Base-by-base conservation (phyloP, 352 stramenopile genomes). In the Phytophthora nicotianae region DNA sequence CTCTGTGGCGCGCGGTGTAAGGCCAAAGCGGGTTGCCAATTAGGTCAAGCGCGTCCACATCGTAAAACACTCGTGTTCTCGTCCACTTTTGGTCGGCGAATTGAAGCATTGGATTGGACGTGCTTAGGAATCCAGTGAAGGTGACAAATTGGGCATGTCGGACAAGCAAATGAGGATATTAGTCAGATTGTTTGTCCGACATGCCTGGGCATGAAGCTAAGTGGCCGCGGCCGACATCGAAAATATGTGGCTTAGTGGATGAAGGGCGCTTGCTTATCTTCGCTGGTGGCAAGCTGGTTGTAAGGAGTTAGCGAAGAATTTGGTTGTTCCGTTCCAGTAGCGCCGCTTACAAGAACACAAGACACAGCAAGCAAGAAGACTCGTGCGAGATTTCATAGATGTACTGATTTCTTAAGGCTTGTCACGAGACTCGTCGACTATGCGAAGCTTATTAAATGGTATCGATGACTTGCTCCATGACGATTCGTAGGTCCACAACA, bases 131-230 rank as follows among this genome's bases (percentile, higher is more conserved):
- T 51, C 89, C 90, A 0, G 74, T 96, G 5, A 94, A 93, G 46
- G 67, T 97, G 24, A 90, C 80, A 8, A n/a, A 78, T 97, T 37
- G 90, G 90, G 1, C 68, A 79, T 0, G 74, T 86, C 13, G 88
- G 88, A 5, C 88, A 96, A 64, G 86, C 90, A 5, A 97, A 97
- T 51, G 89, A 97, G 62, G 88, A 96, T n/a, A 96, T 97, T 46
- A 72, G 70, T 16, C 89, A 97, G 58, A 65, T 91, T 40, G 81
- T 82, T 0, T 97, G 11, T 45, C n/a, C n/a, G n/a, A n/a, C n/a
- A n/a, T 97, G 6, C 60, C 71, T 8, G 80, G 79, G 3, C 71
- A 96, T 62, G 76, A 75, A 23, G 82, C 74, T 5, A 97, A 97
- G 58, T 97, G 88, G 88, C 77, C 82, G 20, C 97, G 90, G 90